phyloP scores from a whole-genome alignment of 2,329 filamentous ascomycete genomes.

The Chrysosporium queenslandicum region DNA sequence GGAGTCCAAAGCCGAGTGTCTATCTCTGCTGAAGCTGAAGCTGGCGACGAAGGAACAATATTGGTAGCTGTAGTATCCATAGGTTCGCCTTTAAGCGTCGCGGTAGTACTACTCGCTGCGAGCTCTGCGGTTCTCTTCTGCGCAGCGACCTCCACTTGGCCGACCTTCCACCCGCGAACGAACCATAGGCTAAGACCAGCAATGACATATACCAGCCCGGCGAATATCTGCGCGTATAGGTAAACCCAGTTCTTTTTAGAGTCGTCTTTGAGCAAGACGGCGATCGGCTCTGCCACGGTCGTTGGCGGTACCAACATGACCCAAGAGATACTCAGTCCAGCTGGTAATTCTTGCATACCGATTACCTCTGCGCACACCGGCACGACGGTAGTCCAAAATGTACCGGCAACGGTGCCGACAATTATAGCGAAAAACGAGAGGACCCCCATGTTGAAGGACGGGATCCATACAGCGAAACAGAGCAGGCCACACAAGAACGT shows the following conservation, averaged over 20 bases:
- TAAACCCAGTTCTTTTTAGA: conserved; percentile 26
- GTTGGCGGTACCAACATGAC: conserved; percentile 46
- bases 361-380: conserved; percentile 54
- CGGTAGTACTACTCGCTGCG: neutral
- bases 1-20: conserved; percentile 22
- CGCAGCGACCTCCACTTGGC: conserved; percentile 21
- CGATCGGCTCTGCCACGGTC: conserved; percentile 46
- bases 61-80: neutral
- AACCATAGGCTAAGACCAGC: conserved; percentile 42
- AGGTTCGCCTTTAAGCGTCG: neutral
- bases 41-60: neutral
- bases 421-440: conserved; percentile 51
- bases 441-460: conserved; percentile 48
- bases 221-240: conserved; percentile 44
- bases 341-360: conserved; percentile 48
- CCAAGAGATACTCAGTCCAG: conserved; percentile 51
- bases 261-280: conserved; percentile 45
- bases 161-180: conserved; percentile 34
- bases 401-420: conserved; percentile 50
- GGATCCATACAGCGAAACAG: conserved; percentile 53
- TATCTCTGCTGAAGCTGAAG: neutral
- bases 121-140: conserved; percentile 12
- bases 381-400: conserved; percentile 49
- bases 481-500: conserved; percentile 49
- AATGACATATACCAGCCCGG: conserved; percentile 51